Evolutionary conservation across 306 rosid genomes (phyloP), one percentile per base, ranked within the genome.

Genomic region (Pterocarpus macrocarpus): DNA sequence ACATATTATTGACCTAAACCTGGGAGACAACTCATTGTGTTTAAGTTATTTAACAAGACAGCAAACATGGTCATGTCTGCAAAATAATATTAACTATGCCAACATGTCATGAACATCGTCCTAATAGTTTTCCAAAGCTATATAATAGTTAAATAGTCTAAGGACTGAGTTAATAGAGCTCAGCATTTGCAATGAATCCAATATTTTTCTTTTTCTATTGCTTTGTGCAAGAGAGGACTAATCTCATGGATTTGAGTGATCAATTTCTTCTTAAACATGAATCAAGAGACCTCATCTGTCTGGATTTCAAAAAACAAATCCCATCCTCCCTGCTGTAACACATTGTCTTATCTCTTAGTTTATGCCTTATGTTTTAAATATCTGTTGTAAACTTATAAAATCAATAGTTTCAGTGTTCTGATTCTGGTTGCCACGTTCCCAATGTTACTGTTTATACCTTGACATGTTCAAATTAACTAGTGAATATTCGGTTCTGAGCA

Each of bases 361-460:
- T 17, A 49, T 10, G 49, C 7, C 43, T 15, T 78, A 17, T 35
- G 43, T 22, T 41, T 15, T 43, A 38, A 30, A 56, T 53, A 2
- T 15, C 4, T 38, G 34, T 67, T 9, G 7, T 8, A 39, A 39
- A 41, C 30, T 58, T 58, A 16, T 7, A 61, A 52, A 52, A 70
- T 28, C 50, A 34, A 61, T 6, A 53, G 52, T 64, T 71, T 55
- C 30, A 64, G 61, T 53, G 71, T 35, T 72, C 74, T 57, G 52
- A 11, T 68, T 73, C 55, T 63, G 79, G 62, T 64, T 53, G 41
- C 64, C 69, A 79, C 17, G 68, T 41, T 73, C 69, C 16, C 35
- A 14, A 30, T 53, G 33, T 39, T 16, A 45, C 50, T 70, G 52
- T 55, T 55, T 53, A 50, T 8, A 32, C 13, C 17, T 35, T 49